A percentile compares a stretch with the other conserved stretches of the same genome.
Evolutionary conservation across 2,329 filamentous ascomycete species (phyloP).

Genomic region (Penicillium sp.): DNA sequence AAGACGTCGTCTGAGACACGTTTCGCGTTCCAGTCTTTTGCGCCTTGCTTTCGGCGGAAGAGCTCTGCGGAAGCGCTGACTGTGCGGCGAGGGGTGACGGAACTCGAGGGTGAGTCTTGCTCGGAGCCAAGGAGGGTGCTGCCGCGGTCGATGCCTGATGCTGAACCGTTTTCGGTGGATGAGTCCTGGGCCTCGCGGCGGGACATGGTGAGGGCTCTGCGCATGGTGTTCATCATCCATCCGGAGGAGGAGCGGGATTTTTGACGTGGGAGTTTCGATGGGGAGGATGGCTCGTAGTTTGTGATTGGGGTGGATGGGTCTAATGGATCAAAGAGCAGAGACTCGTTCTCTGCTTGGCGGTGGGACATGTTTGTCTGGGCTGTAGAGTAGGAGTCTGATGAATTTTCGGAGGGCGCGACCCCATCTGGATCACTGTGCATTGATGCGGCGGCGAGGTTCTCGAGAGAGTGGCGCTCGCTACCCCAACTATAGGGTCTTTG

Average conservation of each 20-base stretch:
- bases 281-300: constrained; percentile 26
- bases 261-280: constrained; percentile 26
- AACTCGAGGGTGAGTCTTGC: constrained; percentile 5
- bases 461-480: constrained; percentile 28
- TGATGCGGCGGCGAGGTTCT: constrained; percentile 24
- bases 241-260: constrained; percentile 52
- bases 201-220: constrained; percentile 60
- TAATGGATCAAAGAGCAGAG: constrained; percentile 49
- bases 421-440: constrained; percentile 27
- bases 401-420: constrained; percentile 34
- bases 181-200: constrained; percentile 26
- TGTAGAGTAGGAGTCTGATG: constrained; percentile 55
- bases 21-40: constrained; percentile 53
- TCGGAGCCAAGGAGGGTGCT: constrained; percentile 23
- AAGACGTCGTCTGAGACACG: constrained; percentile 23
- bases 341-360: constrained; percentile 54
- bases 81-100: constrained; percentile 44
- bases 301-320: constrained; percentile 27
- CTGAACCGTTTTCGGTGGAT: constrained; percentile 11
- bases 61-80: constrained; percentile 50
- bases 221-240: constrained; percentile 71
- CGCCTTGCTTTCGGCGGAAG: constrained; percentile 54
- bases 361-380: constrained; percentile 52
- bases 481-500: constrained; percentile 25
- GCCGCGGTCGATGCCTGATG: constrained; percentile 32